phyloP scores from a whole-genome alignment of 116 monocot species.

The Cymodocea nodosa region DNA sequence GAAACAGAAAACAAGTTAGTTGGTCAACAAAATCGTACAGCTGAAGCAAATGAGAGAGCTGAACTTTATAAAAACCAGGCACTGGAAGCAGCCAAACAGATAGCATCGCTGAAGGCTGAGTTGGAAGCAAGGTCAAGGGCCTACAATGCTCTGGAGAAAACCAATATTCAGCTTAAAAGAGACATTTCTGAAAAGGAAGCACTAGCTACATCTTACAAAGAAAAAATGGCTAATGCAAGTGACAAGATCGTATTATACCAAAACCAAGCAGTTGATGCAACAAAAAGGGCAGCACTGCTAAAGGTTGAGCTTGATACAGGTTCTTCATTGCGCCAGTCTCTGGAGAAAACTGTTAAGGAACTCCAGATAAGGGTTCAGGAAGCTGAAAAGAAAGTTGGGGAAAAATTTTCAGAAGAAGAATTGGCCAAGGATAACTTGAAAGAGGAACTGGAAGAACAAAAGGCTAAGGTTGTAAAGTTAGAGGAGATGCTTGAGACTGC shows the following conservation, averaged over 20 bases:
- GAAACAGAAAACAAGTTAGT: conserved; percentile 31
- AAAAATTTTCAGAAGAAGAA: conserved; percentile 36
- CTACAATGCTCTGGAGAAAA: conserved; percentile 4
- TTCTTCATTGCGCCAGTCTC: not conserved
- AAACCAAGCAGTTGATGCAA: conserved; percentile 18
- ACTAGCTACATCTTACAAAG: conserved; percentile 19
- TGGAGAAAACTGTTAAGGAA: conserved; percentile 13
- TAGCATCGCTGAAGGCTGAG: conserved; percentile 38
- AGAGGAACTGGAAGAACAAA: conserved; percentile 49
- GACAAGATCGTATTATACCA: conserved; percentile 31
- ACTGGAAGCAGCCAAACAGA: conserved; percentile 28
- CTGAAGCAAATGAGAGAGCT: conserved; percentile 49
- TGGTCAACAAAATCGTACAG: conserved; percentile 15
- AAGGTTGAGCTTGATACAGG: not conserved
- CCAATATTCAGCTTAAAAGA: conserved; percentile 19
- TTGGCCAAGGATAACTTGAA: conserved; percentile 39
- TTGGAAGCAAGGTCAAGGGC: conserved; percentile 31
- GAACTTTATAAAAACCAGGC: conserved; percentile 37
- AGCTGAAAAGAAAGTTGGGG: conserved; percentile 25
- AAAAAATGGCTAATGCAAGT: too few species aligned
- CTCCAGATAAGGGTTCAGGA: conserved; percentile 33
- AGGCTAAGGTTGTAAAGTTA: conserved; percentile 44
- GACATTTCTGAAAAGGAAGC: conserved; percentile 46
- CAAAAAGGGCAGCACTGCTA: not conserved
- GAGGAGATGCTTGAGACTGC: conserved; percentile 30